Percentiles rank a stretch among this genome's conserved stretches.
Evolutionary conservation across 257 asterid genomes (phyloP).

Genomic region (Solanum bulbocastanum): DNA sequence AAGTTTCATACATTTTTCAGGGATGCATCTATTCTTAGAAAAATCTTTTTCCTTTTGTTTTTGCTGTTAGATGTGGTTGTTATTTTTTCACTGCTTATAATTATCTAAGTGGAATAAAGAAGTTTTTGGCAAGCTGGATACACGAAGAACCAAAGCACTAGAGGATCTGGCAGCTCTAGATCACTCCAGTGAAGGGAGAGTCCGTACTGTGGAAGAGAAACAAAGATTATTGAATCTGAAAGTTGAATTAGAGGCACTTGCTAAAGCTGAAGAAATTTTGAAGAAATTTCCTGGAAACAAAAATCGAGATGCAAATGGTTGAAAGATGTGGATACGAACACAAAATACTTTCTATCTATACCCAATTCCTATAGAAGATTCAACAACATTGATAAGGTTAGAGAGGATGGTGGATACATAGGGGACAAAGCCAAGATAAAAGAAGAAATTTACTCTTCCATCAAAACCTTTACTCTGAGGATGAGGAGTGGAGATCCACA

Average conservation of each 20-base stretch:
- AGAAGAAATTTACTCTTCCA: neutral
- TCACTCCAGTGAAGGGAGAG: neutral
- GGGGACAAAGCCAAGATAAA: neutral
- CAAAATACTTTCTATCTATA: neutral
- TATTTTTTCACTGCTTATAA: neutral
- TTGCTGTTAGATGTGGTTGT: neutral
- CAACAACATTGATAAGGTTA: neutral
- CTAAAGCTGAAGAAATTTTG: neutral
- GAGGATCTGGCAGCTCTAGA: neutral
- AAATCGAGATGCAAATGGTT: neutral
- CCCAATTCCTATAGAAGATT: neutral
- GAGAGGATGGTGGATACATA: neutral
- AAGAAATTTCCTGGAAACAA: neutral
- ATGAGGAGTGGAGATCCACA: neutral
- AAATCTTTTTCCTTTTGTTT: no score
- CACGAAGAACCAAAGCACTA: neutral
- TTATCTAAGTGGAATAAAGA: neutral
- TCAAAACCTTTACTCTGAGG: neutral
- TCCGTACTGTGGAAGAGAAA: neutral
- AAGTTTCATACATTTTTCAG: no score
- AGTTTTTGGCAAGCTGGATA: neutral
- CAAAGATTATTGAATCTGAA: neutral
- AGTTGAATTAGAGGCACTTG: neutral
- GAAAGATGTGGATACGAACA: neutral
- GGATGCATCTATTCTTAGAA: neutral